Base-by-base conservation (phyloP, 2,329 filamentous ascomycete genomes). In the Botrytis sinoallii region DNA sequence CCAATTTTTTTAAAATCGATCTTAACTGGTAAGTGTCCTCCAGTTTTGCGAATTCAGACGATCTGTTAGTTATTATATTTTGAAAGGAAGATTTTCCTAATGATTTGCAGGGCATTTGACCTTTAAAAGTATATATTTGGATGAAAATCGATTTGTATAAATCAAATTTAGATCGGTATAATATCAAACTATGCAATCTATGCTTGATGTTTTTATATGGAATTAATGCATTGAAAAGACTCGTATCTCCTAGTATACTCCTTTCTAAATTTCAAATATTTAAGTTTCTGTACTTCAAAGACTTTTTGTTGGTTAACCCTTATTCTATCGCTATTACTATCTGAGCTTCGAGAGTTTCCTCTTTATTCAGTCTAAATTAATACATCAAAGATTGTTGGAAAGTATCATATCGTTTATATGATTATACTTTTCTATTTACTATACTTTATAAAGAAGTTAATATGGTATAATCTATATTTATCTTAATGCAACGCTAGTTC, bases 81-180 rank as follows among this genome's bases (percentile, higher is more conserved):
- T n/a, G 0, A 52, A 14, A 25, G 0, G 9, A n/a, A 14, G 0
- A 4, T 1, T n/a, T 0, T 14, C 10, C 25, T n/a, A 2, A 1
- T 52, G 5, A n/a, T 4, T n/a, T 52, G 48, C 5, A n/a, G 48
- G 25, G 25, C 25, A 52, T 52, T 10, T n/a, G 4, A 14, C n/a
- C 3, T 25, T 14, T 14, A 14, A 5, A n/a, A 14, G 12, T 25
- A 0, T 4, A 0, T 52, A 6, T 12, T 6, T 12, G 4, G 1
- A 52, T 4, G 12, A 14, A 52, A 12, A 25, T 52, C 4, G 4
- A 52, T 25, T 52, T 52, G 10, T 52, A 25, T 52, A 52, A 52
- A 52, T 4, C n/a, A 14, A 8, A 6, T 3, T 12, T 25, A n/a
- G 48, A 14, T 6, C 25, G 4, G 6, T 6, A 14, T 52, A 12